These are phyloP conservation scores for Trichophyton equinum DNA, from an alignment of 2,329 filamentous ascomycete genomes.

Conservation along the genomic window DNA sequence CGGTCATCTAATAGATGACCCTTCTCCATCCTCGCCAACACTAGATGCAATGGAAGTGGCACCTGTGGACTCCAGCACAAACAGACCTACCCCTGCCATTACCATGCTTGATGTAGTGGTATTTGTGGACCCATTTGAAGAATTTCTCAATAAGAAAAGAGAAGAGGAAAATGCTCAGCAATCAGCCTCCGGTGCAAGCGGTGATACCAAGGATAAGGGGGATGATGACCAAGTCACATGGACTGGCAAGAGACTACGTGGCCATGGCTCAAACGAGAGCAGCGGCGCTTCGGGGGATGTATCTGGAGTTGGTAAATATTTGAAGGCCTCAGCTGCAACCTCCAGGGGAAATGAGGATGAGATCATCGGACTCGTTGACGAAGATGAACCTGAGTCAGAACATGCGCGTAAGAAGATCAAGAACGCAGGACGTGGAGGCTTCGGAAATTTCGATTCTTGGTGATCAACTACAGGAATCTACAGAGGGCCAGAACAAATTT, in stretches of 20 bases:
- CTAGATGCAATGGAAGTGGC: slow-evolving; percentile 65
- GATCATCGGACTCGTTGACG: slow-evolving; percentile 47
- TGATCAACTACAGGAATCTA: slow-evolving; percentile 26
- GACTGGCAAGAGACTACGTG: slow-evolving; percentile 82
- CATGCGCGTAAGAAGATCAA: slow-evolving; percentile 72
- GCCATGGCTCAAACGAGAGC: slow-evolving; percentile 43
- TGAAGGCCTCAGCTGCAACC: slow-evolving; percentile 45
- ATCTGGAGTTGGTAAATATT: slow-evolving; percentile 63
- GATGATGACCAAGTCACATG: slow-evolving; percentile 88
- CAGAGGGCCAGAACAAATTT: background rate
- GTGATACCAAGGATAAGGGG: slow-evolving; percentile 25
- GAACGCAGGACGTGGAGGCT: slow-evolving; percentile 47
- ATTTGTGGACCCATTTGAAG: slow-evolving; percentile 88
- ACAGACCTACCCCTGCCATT: slow-evolving; percentile 65
- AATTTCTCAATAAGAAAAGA: slow-evolving; percentile 66
- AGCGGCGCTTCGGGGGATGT: slow-evolving; percentile 37
- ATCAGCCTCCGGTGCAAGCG: background rate
- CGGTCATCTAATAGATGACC: slow-evolving; percentile 63
- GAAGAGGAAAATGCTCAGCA: slow-evolving; percentile 46
- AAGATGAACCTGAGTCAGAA: slow-evolving; percentile 52
- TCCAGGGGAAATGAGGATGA: slow-evolving; percentile 39
- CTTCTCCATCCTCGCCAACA: slow-evolving; percentile 32
- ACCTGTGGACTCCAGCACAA: slow-evolving; percentile 57
- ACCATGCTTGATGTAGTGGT: slow-evolving; percentile 71
- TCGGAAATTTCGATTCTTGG: slow-evolving; percentile 94